Evolutionary conservation across 345 rosid species (phyloP), one percentile per base, ranked within the genome.

Genomic region (Hibiscus tridactylites): DNA sequence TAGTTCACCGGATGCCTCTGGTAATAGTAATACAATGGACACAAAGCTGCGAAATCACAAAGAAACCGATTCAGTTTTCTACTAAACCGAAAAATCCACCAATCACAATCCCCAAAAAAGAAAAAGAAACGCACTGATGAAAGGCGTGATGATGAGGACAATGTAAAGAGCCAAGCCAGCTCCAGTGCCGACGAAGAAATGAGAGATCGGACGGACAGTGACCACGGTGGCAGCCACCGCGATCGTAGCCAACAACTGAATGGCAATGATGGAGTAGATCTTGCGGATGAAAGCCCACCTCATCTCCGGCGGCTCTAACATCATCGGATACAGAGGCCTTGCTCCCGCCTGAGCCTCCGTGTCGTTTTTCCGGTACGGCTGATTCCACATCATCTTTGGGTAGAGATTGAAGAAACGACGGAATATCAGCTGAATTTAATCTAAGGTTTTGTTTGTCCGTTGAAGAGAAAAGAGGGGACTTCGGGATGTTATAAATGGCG

Each of bases 221-320:
- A 91, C 96, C 67, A 94, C 97, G 65, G 77, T 77, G 68, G 95
- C 80, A 3, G 87, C 98, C 60, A 94, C 98, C 21, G 90, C 95
- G 71, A 91, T 81, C 0, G 98, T 94, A 46, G 57, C 84, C 65
- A 94, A 86, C 53, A 94, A 73, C 70, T 94, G 98, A 33, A 94
- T 33, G 62, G 87, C 42, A 42, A 94, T 65, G 78, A 94, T 94
- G 16, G 91, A 81, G 76, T 94, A 94, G 9, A 94, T 85, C 66
- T 94, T 94, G 12, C 98, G 86, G 33, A 94, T 94, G 80, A 94
- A 94, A 26, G 89, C 78, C 98, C 98, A 94, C 12, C 98, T 88
- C 76, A 94, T 84, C 82, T 94, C 87, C 68, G 97, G 95, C 73
- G 83, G 81, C 79, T 94, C 98, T 8, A 83, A 76, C 98, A 91